phyloP scores from a whole-genome alignment of 2,329 filamentous ascomycete genomes.

The Alternaria sp. region DNA sequence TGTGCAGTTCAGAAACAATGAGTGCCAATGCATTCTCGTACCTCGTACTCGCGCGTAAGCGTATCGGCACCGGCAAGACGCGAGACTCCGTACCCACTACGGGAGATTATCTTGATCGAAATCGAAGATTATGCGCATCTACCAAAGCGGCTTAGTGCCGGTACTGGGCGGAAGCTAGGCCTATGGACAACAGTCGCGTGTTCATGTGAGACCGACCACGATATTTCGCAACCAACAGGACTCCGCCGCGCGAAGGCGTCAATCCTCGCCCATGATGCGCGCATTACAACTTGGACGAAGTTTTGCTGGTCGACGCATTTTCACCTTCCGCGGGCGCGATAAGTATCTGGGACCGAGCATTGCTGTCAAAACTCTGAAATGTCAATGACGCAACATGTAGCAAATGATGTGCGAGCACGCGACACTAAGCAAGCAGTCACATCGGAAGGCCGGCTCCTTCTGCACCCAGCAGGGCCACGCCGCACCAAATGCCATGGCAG shows the following conservation, averaged over 20 bases:
- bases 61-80: background rate
- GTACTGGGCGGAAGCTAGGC: conserved; percentile 9
- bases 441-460: conserved; percentile 12
- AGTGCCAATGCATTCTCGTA: background rate
- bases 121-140: background rate
- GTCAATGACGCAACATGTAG: conserved; percentile 9
- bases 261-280: background rate
- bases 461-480: background rate
- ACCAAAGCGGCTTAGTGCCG: conserved; percentile 1
- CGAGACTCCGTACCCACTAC: background rate
- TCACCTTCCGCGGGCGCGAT: background rate
- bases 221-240: background rate
- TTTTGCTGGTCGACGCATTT: background rate
- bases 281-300: background rate
- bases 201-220: background rate
- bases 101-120: background rate
- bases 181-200: background rate
- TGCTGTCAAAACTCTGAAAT: background rate
- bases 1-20: background rate
- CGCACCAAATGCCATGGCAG: conserved; percentile 1
- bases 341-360: background rate
- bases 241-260: background rate
- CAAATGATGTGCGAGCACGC: conserved; percentile 1
- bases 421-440: conserved; percentile 3
- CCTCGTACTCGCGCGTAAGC: background rate